Base-by-base conservation (phyloP, 164 flowering plant species). In the Berberis vulgaris region DNA sequence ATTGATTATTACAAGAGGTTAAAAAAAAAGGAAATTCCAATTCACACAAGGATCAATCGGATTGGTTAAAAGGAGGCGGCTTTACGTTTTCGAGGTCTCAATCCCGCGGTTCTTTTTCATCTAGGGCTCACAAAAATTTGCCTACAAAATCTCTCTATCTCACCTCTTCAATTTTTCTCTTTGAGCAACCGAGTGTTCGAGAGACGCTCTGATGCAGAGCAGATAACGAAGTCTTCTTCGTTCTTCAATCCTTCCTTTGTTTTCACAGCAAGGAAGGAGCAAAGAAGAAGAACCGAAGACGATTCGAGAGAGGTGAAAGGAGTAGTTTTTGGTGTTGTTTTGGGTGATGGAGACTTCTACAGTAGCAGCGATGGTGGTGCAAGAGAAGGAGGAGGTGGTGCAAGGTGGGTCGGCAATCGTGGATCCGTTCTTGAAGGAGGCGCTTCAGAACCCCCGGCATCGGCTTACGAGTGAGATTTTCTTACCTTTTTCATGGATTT, bases 371-470 rank as follows among this genome's bases (percentile, higher is more conserved):
- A 63, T 56, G 50, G 50, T 26, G 40, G 74, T 66, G 7, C 1
- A 41, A 49, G 45, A 68, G 65, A 60, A 59, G 62, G 71, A 60
- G 41, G 49, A 47, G 39, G 75, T 54, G 39, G 61, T 6, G 5
- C 41, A 6, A 8, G 58, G 26, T 26, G 26, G 26, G 26, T 26
- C 6, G 7, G 43, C 7, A 59, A 50, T 62, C 12, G 96, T 93
- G 6, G 97, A 93, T 73, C 89, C 92, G 8, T 93, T 93, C 74
- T 71, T 90, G 71, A 80, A 80, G 39, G 98, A 93, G 78, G 98
- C 94, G 69, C 91, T 93, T 43, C 92, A 86, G 65, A 90, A 90
- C 73, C 96, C 97, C 75, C 91, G 98, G 59, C 96, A 93, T 76
- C 98, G 97, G 43, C 84, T 93, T 49, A 85, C 96, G 62, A 82